A percentile compares a stretch with the other conserved stretches of the same genome.
These are phyloP conservation scores for Blastocystis sp. DNA, from an alignment of 352 stramenopile genomes.

Conservation along the genomic window DNA sequence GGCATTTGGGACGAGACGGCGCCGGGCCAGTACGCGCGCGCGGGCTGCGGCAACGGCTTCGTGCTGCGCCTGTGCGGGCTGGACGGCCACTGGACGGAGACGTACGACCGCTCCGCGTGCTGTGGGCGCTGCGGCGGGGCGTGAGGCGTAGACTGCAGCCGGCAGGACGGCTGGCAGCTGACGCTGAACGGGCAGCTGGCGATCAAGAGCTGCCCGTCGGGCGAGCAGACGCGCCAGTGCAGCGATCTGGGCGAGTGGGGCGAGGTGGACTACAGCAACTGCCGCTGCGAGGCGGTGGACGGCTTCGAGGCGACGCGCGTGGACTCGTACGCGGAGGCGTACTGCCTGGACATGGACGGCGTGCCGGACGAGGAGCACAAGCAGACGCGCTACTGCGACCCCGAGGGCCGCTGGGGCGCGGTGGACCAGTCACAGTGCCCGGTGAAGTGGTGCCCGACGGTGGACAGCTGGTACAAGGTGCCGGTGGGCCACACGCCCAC, in stretches of 20 bases:
- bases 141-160: constrained; percentile 36
- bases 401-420: constrained; percentile 32
- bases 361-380: constrained; percentile 1
- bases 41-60: constrained; percentile 53
- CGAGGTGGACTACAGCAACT: constrained; percentile 31
- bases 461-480: constrained; percentile 52
- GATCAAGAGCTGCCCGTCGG: constrained; percentile 29
- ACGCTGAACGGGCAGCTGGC: constrained; percentile 37
- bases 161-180: constrained; percentile 43
- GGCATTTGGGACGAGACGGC: constrained; percentile 50
- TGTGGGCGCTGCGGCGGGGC: neutral
- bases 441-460: constrained; percentile 49
- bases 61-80: constrained; percentile 14
- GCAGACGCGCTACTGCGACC: constrained; percentile 40
- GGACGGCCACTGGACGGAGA: constrained; percentile 65
- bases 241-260: constrained; percentile 45
- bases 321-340: constrained; percentile 9
- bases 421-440: constrained; percentile 50
- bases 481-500: constrained; percentile 40
- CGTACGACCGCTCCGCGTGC: constrained; percentile 23
- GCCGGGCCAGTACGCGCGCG: constrained; percentile 10
- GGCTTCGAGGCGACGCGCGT: constrained; percentile 41
- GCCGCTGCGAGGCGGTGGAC: constrained; percentile 45
- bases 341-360: constrained; percentile 39
- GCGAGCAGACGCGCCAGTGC: constrained; percentile 37